Base-by-base conservation (phyloP, 2,329 filamentous ascomycete genomes). In the Botryotinia narcissicola region DNA sequence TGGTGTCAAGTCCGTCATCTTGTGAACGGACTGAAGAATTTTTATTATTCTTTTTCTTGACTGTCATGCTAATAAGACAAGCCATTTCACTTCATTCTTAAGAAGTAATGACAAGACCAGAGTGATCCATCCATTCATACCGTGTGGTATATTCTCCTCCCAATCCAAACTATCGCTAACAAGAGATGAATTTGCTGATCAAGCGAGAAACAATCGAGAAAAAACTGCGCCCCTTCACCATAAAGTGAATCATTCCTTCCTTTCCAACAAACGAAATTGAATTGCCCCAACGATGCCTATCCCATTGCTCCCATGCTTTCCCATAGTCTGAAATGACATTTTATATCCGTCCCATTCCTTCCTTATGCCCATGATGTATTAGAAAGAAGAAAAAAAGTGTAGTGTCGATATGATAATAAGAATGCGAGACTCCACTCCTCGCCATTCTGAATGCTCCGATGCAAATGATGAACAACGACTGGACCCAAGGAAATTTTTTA, bases 331-430 rank as follows among this genome's bases (percentile, higher is more conserved):
- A 37, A 57, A 18, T 57, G 42, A 71, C 62, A 32, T 48, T 29
- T 51, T n/a, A 37, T 68, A 68, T 46, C 71, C 62, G 14, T 51
- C 63, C 71, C 48, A 60, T 61, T 12, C 51, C 71, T 60, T 35
- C 70, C 60, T 66, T 75, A 75, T 75, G 73, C 75, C 73, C 70
- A 71, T 71, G 54, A 69, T 70, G 75, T 72, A 73, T 73, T 73
- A 75, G 73, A 75, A 75, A 73, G 51, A 37, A 57, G 74, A 73
- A 69, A 40, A 57, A 66, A 69, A 59, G 18, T 44, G 60, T 72
- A 59, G 46, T 61, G n/a, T 25, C 35, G 25, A 71, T 29, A 57
- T 29, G 51, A 57, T 57, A 70, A 68, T 44, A 51, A n/a, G 61
- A 3, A 40, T 40, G 44, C 35, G 60, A 59, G 62, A 68, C 63